These are phyloP conservation scores for Annulohypoxylon moriforme DNA, from an alignment of 495 filamentous ascomycete species.

Conservation along the genomic window DNA sequence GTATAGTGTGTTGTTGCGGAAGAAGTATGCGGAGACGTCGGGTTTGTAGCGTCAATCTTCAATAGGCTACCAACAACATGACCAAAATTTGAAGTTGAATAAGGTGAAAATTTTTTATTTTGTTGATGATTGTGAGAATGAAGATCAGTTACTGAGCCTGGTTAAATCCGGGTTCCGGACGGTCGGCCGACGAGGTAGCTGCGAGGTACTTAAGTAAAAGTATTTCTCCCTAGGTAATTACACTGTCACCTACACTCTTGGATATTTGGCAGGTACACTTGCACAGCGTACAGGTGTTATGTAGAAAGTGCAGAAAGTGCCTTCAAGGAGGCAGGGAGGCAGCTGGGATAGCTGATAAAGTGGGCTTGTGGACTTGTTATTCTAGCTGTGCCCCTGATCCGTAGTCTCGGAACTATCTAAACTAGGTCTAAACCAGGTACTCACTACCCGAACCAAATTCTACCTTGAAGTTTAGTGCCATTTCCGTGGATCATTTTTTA, in stretches of 20 bases:
- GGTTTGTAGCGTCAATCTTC: background rate
- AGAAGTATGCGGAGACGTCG: background rate
- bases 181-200: conserved; percentile 2
- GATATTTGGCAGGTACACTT: background rate
- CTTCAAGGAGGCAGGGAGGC: background rate
- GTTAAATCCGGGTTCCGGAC: conserved; percentile 27
- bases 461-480: conserved; percentile 1
- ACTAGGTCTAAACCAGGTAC: conserved; percentile 25
- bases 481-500: background rate
- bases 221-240: background rate
- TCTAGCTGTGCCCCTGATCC: conserved; percentile 39
- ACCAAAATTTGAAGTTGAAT: conserved; percentile 3
- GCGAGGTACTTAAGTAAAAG: background rate
- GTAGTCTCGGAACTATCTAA: conserved; percentile 41
- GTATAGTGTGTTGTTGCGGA: background rate
- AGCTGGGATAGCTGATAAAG: conserved; percentile 5
- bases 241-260: conserved; percentile 2
- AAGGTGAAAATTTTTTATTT: conserved; percentile 20
- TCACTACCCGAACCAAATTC: conserved; percentile 6
- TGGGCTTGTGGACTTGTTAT: background rate
- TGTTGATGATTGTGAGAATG: conserved; percentile 35
- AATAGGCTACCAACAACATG: conserved; percentile 1
- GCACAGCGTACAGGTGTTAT: background rate
- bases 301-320: background rate
- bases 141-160: conserved; percentile 30